Conservation (phyloP, 2,329 filamentous ascomycete genomes). For the Penicillium sp. region DNA sequence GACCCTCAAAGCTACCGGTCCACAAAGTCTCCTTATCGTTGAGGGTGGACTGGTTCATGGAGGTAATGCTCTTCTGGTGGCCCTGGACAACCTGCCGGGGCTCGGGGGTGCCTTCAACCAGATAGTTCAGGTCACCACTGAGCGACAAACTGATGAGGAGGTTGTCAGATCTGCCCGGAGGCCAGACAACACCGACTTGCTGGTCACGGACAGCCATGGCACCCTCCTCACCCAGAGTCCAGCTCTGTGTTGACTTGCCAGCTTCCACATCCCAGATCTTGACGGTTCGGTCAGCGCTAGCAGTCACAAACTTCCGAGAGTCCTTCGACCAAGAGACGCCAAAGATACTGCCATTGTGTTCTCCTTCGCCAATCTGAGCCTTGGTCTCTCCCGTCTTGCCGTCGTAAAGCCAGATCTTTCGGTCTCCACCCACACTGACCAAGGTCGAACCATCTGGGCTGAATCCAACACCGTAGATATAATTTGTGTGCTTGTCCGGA, state of each 20-base stretch:
- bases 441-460: conserved; percentile 78
- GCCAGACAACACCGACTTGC: conserved; percentile 92
- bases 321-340: conserved; percentile 85
- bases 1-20: conserved; percentile 89
- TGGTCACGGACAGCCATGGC: conserved; percentile 71
- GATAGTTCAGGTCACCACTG: conserved; percentile 83
- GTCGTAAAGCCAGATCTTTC: conserved; percentile 88
- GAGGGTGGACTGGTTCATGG: conserved; percentile 57
- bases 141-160: conserved; percentile 87
- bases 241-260: conserved; percentile 71
- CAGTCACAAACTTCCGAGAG: conserved; percentile 80
- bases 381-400: conserved; percentile 88
- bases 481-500: conserved; percentile 75
- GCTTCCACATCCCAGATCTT: conserved; percentile 88
- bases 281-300: conserved; percentile 90
- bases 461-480: conserved; percentile 82
- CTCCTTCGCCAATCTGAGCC: conserved; percentile 62
- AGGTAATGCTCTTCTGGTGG: conserved; percentile 87
- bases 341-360: conserved; percentile 91
- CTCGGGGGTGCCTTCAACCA: conserved; percentile 64
- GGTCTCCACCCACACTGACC: conserved; percentile 88
- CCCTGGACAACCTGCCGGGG: conserved; percentile 73
- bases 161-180: conserved; percentile 73
- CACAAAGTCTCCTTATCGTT: conserved; percentile 60
- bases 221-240: conserved; percentile 75